phyloP scores from a whole-genome alignment of 148 eudicot species.

The Vaccinium macrocarpon region DNA sequence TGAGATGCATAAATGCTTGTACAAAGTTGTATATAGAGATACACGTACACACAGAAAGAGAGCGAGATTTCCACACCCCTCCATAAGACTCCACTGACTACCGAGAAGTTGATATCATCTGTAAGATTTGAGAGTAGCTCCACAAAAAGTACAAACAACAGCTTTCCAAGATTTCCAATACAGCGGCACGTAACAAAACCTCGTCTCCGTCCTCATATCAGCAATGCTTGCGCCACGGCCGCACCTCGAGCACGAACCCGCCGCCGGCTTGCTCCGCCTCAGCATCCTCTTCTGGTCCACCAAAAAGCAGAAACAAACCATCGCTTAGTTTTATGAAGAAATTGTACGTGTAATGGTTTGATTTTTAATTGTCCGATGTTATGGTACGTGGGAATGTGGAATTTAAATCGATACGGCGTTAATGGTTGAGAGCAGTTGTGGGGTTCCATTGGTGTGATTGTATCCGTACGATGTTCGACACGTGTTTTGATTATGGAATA shows the following conservation, averaged over 20 bases:
- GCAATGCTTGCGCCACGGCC: constrained; percentile 64
- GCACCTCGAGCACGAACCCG: constrained; percentile 63
- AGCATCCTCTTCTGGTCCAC: constrained; percentile 59
- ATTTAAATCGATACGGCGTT: background rate
- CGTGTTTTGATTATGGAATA: background rate
- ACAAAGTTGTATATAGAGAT: background rate
- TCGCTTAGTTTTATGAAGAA: background rate
- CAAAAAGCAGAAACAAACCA: constrained; percentile 60
- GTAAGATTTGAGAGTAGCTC: constrained; percentile 60
- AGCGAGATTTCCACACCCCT: background rate
- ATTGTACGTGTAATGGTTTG: background rate
- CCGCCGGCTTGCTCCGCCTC: constrained; percentile 47
- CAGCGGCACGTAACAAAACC: constrained; percentile 58
- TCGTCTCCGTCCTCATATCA: constrained; percentile 48
- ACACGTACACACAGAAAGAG: background rate
- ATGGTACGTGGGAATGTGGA: background rate
- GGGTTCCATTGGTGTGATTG: background rate
- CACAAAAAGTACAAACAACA: constrained; percentile 63
- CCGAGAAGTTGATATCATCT: background rate
- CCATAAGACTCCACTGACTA: background rate
- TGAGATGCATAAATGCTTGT: background rate
- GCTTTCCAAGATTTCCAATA: constrained; percentile 63
- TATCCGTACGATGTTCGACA: background rate
- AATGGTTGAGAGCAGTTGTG: constrained; percentile 11
- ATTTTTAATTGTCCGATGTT: background rate